Conservation (phyloP, 306 rosid genomes). For the Gastrolobium bilobum region DNA sequence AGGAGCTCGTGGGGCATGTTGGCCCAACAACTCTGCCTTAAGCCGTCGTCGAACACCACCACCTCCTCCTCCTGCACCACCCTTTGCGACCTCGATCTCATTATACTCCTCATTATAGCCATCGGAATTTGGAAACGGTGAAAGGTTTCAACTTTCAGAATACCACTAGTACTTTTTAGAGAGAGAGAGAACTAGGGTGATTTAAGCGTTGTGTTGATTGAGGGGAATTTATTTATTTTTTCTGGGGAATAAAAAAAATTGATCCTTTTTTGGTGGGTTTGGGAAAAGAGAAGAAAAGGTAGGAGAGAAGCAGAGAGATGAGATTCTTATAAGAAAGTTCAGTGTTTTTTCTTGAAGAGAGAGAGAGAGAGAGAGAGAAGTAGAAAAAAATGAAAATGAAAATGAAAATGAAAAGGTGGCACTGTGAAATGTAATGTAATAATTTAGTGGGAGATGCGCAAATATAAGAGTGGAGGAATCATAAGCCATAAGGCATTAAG, state of each 20-base stretch:
- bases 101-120: constrained; percentile 67
- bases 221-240: constrained; percentile 5
- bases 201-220: constrained; percentile 45
- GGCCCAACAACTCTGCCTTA: constrained; percentile 86
- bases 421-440: neutral
- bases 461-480: no score
- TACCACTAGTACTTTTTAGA: neutral
- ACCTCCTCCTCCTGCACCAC: constrained; percentile 62
- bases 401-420: neutral
- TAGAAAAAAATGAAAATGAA: no score
- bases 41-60: constrained; percentile 46
- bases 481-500: no score
- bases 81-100: constrained; percentile 80
- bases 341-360: neutral
- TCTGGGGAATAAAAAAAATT: neutral
- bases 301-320: neutral
- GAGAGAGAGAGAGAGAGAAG: neutral
- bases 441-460: no score
- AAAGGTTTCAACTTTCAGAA: neutral
- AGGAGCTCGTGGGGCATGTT: constrained; percentile 97
- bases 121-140: constrained; percentile 9
- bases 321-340: neutral
- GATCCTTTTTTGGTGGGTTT: constrained; percentile 18
- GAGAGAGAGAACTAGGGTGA: neutral
- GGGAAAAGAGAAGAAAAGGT: neutral